phyloP scores from a whole-genome alignment of 768 basidiomycete genomes.

The Rhizopogon roseolus region DNA sequence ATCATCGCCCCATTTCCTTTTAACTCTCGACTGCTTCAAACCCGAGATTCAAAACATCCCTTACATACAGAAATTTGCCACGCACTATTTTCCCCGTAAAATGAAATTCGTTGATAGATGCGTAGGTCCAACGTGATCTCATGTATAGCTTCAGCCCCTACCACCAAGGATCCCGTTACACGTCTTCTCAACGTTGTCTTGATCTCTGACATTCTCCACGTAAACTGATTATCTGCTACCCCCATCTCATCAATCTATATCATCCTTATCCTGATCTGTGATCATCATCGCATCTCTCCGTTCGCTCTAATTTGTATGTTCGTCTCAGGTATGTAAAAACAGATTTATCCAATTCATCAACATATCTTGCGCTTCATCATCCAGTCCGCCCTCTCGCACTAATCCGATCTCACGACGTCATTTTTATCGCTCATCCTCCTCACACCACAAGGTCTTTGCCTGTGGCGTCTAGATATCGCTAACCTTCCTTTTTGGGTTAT shows the following conservation, averaged over 20 bases:
- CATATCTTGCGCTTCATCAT: not conserved
- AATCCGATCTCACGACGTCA: slow-evolving; percentile 3
- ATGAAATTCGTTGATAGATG: not conserved
- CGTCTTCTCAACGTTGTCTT: slow-evolving; percentile 1
- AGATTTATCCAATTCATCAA: slow-evolving; percentile 7
- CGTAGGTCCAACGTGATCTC: not conserved
- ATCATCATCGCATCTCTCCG: slow-evolving; percentile 1
- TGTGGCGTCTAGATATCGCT: slow-evolving; percentile 5
- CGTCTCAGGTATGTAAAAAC: slow-evolving; percentile 1
- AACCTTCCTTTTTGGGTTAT: slow-evolving; percentile 11
- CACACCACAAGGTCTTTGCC: not conserved
- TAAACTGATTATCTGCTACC: slow-evolving; percentile 2
- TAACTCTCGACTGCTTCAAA: not conserved
- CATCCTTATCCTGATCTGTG: slow-evolving; percentile 1
- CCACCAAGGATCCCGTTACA: not conserved
- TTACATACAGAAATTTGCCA: not conserved
- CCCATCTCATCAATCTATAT: slow-evolving; percentile 4
- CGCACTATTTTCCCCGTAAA: not conserved
- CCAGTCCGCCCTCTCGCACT: not conserved
- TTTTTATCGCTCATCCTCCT: not conserved
- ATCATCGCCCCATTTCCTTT: not conserved
- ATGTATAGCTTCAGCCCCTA: not conserved
- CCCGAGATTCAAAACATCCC: not conserved
- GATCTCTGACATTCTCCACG: slow-evolving; percentile 1
- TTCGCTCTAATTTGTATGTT: not conserved